Conservation (phyloP, 495 filamentous ascomycete species). For the Evansstolkia leycettana region DNA sequence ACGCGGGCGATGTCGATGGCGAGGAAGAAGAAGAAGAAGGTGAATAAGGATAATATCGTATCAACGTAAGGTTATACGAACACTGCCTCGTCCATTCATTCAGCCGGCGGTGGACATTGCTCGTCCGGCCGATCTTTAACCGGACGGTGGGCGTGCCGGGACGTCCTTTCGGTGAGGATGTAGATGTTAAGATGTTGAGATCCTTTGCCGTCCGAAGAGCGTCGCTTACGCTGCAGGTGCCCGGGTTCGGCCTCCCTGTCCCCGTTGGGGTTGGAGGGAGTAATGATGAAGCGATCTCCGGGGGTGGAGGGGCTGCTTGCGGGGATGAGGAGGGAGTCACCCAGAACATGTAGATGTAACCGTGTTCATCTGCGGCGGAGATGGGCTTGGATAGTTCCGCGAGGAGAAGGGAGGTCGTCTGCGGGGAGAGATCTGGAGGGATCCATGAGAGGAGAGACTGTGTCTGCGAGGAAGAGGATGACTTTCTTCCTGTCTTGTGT, state of each 20-base stretch:
- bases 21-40: conserved; percentile 36
- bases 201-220: conserved; percentile 42
- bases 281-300: conserved; percentile 46
- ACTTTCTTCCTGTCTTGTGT: conserved; percentile 2
- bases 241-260: conserved; percentile 27
- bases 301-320: conserved; percentile 33
- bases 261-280: conserved; percentile 32
- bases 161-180: conserved; percentile 13
- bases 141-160: conserved; percentile 48
- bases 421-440: conserved; percentile 46
- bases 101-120: conserved; percentile 80
- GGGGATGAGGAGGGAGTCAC: conserved; percentile 43
- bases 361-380: conserved; percentile 64
- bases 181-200: conserved; percentile 31
- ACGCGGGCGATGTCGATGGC: conserved; percentile 15
- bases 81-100: conserved; percentile 92
- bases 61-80: conserved; percentile 69
- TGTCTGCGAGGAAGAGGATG: conserved; percentile 33
- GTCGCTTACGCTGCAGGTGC: conserved; percentile 46
- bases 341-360: conserved; percentile 99
- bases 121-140: conserved; percentile 85
- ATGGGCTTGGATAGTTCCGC: conserved; percentile 75
- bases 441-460: conserved; percentile 49
- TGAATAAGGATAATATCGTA: conserved; percentile 85
- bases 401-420: conserved; percentile 52